Conservation (phyloP, 1,139 yeast genomes). For the Nakaseomyces kungkrabaensis region DNA sequence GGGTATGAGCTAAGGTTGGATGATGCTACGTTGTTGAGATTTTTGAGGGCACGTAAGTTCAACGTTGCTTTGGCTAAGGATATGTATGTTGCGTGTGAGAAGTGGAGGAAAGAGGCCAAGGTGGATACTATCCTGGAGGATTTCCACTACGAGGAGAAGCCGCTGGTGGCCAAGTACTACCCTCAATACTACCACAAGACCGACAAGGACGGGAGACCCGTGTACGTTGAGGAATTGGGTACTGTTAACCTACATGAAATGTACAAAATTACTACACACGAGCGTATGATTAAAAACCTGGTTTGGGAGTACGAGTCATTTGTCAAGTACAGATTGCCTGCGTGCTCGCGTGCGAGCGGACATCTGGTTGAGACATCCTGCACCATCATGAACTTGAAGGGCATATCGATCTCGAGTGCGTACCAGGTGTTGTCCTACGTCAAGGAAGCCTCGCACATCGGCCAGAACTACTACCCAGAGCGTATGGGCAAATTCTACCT, state of each 20-base stretch:
- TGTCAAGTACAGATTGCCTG: conserved; percentile 72
- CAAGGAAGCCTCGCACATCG: conserved; percentile 81
- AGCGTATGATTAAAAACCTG: conserved; percentile 85
- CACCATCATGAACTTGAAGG: conserved; percentile 87
- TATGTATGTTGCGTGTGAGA: conserved; percentile 79
- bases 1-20: conserved; percentile 70
- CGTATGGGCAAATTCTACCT: conserved; percentile 94
- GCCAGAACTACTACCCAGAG: conserved; percentile 95
- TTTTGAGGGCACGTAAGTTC: conserved; percentile 87
- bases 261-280: conserved; percentile 87
- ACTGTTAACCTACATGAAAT: conserved; percentile 75
- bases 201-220: conserved; percentile 92
- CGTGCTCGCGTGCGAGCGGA: conserved; percentile 75
- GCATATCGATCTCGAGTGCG: conserved; percentile 74
- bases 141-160: conserved; percentile 81
- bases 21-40: conserved; percentile 74
- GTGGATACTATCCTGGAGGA: conserved; percentile 74
- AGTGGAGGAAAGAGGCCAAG: conserved; percentile 81
- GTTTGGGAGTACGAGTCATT: conserved; percentile 96
- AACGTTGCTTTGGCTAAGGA: conserved; percentile 64
- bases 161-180: conserved; percentile 72
- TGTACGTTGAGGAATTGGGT: conserved; percentile 86
- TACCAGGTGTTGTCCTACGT: conserved; percentile 78
- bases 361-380: conserved; percentile 83
- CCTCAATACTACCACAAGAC: conserved; percentile 96